A percentile compares a stretch with the other conserved stretches of the same genome.
These are phyloP conservation scores for Sugiyamaella castrensis DNA, from an alignment of 1,139 yeast species.

Conservation along the genomic window DNA sequence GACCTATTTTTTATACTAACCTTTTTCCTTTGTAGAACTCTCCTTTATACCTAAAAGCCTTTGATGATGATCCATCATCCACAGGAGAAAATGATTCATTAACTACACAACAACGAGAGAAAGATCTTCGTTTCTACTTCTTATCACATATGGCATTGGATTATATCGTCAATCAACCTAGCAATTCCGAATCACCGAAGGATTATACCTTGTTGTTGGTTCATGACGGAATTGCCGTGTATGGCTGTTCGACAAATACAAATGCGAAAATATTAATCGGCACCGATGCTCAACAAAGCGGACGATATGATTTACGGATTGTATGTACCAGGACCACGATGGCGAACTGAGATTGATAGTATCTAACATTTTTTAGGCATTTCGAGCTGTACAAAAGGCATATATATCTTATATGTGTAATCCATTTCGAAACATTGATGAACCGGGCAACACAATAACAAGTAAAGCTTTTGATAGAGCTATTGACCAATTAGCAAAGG, in stretches of 20 bases:
- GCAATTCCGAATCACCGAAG: constrained; percentile 27
- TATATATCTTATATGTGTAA: constrained; percentile 40
- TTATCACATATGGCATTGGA: constrained; percentile 45
- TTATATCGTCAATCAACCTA: constrained; percentile 35
- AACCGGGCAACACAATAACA: constrained; percentile 26
- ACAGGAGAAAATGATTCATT: constrained; percentile 17
- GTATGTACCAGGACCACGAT: constrained; percentile 18
- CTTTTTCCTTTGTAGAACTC: constrained; percentile 24
- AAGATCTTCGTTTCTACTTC: constrained; percentile 36
- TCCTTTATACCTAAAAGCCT: constrained; percentile 31
- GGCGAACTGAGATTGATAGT: neutral
- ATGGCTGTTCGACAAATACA: constrained; percentile 42
- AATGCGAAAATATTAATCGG: constrained; percentile 41
- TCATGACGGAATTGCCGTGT: constrained; percentile 44
- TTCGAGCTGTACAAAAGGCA: constrained; percentile 37
- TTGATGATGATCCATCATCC: constrained; percentile 16
- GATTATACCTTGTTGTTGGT: constrained; percentile 39
- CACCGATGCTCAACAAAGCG: constrained; percentile 33
- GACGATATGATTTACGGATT: constrained; percentile 29
- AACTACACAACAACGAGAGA: constrained; percentile 9
- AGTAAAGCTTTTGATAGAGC: constrained; percentile 32
- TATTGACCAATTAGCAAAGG: constrained; percentile 26
- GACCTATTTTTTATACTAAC: neutral
- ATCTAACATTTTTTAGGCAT: constrained; percentile 25
- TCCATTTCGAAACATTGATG: constrained; percentile 36